phyloP scores from a whole-genome alignment of 202 grass and related monocot genomes.

The Musa balbisiana region DNA sequence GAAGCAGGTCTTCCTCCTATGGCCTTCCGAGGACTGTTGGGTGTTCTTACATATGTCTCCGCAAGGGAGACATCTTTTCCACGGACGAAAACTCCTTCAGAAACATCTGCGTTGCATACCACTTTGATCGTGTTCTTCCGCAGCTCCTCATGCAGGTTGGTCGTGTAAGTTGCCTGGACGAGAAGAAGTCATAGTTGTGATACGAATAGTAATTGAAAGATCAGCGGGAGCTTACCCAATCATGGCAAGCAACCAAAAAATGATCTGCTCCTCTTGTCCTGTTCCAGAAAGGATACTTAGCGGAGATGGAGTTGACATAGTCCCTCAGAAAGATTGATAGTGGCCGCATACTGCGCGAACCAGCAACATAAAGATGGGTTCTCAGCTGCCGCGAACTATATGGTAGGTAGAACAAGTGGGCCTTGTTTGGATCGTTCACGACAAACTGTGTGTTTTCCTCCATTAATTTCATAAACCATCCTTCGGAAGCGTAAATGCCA shows the following conservation, averaged over 20 bases:
- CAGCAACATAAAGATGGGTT: background rate
- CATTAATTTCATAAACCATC: constrained; percentile 10
- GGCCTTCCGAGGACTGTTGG: background rate
- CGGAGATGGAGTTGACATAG: background rate
- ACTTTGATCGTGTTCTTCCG: background rate
- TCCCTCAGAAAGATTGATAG: background rate
- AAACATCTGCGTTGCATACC: constrained; percentile 2
- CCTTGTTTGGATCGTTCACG: constrained; percentile 1
- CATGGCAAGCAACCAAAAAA: background rate
- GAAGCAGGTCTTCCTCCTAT: background rate
- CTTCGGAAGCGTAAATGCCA: constrained; percentile 4
- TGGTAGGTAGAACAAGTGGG: background rate
- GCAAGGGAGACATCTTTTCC: background rate
- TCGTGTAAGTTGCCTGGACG: background rate
- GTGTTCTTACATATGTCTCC: background rate
- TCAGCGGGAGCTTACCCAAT: no score
- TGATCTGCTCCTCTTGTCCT: constrained; percentile 1
- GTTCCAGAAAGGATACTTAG: constrained; percentile 11
- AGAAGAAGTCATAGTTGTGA: no score
- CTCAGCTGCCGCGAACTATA: background rate
- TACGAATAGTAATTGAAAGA: no score
- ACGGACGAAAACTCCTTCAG: background rate
- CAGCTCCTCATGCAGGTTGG: background rate
- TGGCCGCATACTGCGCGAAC: background rate
- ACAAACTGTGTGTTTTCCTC: background rate